Conservation (phyloP, 495 filamentous ascomycete species). For the Penicillium parvum region DNA sequence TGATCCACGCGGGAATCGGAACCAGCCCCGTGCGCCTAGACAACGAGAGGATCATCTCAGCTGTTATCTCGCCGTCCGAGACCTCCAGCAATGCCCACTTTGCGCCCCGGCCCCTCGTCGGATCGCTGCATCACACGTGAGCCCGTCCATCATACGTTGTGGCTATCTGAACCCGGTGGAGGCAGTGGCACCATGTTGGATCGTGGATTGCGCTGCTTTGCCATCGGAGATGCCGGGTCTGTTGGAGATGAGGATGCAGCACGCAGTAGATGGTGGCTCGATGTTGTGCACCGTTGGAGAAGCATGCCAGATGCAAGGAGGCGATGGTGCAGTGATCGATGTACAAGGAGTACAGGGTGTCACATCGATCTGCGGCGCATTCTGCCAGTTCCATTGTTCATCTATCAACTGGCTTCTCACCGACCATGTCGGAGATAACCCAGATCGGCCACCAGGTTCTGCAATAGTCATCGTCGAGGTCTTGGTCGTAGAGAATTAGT, state of each 20-base stretch:
- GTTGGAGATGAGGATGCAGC: conserved; percentile 2
- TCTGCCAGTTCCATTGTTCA: no score
- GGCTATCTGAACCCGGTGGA: background rate
- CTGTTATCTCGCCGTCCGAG: background rate
- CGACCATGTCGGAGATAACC: conserved; percentile 5
- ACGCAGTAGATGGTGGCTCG: background rate
- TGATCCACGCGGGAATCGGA: background rate
- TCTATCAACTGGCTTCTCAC: no score
- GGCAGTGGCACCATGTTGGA: conserved; percentile 6
- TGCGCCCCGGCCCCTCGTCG: conserved; percentile 18
- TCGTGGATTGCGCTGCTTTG: background rate
- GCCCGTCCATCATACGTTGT: conserved; percentile 10
- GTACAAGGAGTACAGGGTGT: background rate
- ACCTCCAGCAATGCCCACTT: conserved; percentile 11
- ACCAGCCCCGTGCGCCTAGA: background rate
- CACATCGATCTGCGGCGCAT: conserved; percentile 4
- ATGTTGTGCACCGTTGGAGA: conserved; percentile 2
- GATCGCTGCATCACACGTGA: conserved; percentile 3
- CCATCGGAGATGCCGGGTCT: conserved; percentile 6
- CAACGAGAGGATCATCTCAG: no score
- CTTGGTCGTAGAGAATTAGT: no score
- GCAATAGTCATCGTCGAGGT: background rate
- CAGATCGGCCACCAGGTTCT: background rate
- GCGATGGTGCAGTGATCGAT: background rate
- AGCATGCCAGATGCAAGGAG: conserved; percentile 8